Percentiles rank a stretch among this genome's conserved stretches.
These are phyloP conservation scores for Globisporangium irregulare DNA, from an alignment of 352 stramenopile genomes.

Conservation along the genomic window DNA sequence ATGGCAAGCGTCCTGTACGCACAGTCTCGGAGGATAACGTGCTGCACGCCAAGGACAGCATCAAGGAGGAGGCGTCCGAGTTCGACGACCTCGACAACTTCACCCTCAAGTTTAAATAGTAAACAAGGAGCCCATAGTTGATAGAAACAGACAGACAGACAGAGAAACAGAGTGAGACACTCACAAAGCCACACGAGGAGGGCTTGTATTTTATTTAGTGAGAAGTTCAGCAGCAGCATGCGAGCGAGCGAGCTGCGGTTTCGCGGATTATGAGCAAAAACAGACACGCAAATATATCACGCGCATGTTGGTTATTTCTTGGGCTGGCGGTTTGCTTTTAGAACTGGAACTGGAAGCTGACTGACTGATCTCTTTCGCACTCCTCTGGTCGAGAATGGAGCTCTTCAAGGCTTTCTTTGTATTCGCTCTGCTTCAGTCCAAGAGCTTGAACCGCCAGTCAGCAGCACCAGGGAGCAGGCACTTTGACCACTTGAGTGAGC, in stretches of 20 bases:
- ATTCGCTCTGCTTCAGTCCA: not conserved
- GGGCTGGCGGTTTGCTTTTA: not conserved
- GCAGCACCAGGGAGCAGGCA: not conserved
- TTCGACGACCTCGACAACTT: conserved; percentile 72
- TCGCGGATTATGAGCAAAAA: conserved; percentile 1
- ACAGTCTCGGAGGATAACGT: conserved; percentile 58
- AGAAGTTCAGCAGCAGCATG: not conserved
- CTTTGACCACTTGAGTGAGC: not conserved
- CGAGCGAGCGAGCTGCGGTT: not conserved
- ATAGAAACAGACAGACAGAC: not conserved
- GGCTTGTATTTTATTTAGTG: conserved; percentile 1
- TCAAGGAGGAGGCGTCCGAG: conserved; percentile 25
- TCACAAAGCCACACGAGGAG: not conserved
- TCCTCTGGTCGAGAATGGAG: not conserved
- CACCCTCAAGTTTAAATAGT: conserved; percentile 51
- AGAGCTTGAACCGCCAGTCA: not conserved
- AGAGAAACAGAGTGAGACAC: not conserved
- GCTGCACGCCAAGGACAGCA: conserved; percentile 20
- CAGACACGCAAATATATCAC: not conserved
- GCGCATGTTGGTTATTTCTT: not conserved
- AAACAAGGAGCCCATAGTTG: not conserved
- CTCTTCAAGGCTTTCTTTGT: too few species aligned
- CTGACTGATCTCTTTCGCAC: not conserved
- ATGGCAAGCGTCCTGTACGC: conserved; percentile 37
- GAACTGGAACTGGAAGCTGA: not conserved